These are phyloP conservation scores for Rhizopogon vesiculosus DNA, from an alignment of 768 basidiomycete genomes.

Conservation along the genomic window DNA sequence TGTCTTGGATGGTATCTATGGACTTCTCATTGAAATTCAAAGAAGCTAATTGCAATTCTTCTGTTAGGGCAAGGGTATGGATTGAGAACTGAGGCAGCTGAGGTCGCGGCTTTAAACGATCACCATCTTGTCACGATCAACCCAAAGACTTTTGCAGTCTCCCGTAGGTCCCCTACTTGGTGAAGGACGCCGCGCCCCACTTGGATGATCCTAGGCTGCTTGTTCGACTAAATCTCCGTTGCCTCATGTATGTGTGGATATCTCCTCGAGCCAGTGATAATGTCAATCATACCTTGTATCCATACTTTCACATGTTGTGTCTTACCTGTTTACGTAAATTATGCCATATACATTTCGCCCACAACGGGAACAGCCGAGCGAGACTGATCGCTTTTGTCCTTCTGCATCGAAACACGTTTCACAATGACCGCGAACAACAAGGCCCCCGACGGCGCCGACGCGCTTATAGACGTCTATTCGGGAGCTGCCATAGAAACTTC, in stretches of 20 bases:
- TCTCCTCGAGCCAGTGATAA: too few relatives aligned
- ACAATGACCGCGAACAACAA: background rate
- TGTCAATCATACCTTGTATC: too few relatives aligned
- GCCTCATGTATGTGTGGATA: too few relatives aligned
- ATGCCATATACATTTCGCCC: background rate
- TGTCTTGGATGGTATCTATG: background rate
- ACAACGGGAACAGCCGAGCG: background rate
- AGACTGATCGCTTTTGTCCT: background rate
- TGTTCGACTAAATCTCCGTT: background rate
- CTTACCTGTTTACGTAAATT: background rate
- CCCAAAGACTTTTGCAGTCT: background rate
- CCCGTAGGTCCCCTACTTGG: background rate
- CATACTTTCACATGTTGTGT: background rate
- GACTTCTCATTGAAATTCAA: background rate
- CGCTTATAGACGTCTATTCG: background rate
- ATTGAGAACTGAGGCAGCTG: background rate
- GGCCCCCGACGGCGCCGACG: background rate
- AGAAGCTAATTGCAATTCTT: background rate
- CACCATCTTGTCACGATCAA: background rate
- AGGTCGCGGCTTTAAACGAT: background rate
- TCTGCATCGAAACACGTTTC: background rate
- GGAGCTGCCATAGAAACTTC: background rate
- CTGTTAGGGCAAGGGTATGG: background rate
- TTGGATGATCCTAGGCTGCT: background rate
- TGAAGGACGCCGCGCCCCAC: background rate